These are phyloP conservation scores for Ichthyophonus hoferi DNA, from an alignment of 208 protist species.

Conservation along the genomic window DNA sequence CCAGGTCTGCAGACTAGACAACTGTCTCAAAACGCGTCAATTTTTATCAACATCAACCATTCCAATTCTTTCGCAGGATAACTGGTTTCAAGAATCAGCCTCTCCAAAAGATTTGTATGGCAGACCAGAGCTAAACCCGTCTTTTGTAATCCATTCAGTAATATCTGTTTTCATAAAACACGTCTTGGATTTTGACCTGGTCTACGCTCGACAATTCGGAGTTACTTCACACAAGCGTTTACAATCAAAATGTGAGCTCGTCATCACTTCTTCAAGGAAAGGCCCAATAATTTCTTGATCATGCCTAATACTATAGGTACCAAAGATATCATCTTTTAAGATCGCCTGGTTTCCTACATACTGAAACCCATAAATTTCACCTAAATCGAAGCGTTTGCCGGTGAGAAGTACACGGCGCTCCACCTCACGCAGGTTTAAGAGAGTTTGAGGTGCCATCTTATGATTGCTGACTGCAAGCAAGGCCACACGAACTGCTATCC, in stretches of 20 bases:
- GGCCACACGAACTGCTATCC: neutral
- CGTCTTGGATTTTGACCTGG: neutral
- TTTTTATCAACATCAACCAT: no score
- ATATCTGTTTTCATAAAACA: neutral
- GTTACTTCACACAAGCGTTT: neutral
- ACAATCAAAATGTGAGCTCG: no score
- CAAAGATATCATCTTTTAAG: neutral
- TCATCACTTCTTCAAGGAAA: no score
- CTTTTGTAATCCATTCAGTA: neutral
- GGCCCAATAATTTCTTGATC: neutral
- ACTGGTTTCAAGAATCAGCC: no score
- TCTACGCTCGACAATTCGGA: neutral
- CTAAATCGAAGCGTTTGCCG: neutral
- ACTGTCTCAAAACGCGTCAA: no score
- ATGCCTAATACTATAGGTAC: neutral
- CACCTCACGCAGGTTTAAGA: neutral
- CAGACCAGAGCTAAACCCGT: neutral
- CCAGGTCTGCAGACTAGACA: no score
- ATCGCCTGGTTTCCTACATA: neutral
- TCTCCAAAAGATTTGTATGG: no score
- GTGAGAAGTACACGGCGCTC: neutral
- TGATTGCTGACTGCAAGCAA: neutral
- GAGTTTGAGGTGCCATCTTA: neutral
- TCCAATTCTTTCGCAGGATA: no score
- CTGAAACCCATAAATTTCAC: neutral